A percentile compares a stretch with the other conserved stretches of the same genome.
Conservation (phyloP, 768 basidiomycete species). For the Boletus coccyginus region DNA sequence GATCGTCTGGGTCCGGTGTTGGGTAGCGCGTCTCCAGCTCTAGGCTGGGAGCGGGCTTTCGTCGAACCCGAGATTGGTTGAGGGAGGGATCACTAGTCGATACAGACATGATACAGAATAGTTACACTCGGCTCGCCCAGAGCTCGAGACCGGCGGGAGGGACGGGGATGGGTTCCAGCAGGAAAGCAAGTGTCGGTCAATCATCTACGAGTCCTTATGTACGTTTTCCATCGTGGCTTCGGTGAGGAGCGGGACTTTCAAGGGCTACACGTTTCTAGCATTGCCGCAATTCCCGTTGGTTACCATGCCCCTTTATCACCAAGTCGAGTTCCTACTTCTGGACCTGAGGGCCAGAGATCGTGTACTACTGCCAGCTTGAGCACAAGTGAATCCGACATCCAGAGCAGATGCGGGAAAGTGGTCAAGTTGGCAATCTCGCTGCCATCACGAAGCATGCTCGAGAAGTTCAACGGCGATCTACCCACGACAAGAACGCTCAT, state of each 20-base stretch:
- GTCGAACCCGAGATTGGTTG: conserved; percentile 31
- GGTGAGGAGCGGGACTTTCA: conserved; percentile 30
- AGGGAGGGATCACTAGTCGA: conserved; percentile 24
- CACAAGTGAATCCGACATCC: background rate
- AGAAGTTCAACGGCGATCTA: conserved; percentile 17
- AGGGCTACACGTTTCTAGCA: conserved; percentile 26
- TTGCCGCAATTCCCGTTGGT: conserved; percentile 33
- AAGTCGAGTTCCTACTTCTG: conserved; percentile 7
- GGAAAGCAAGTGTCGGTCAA: conserved; percentile 10
- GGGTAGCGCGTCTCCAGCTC: conserved; percentile 58
- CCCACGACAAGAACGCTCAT: conserved; percentile 7
- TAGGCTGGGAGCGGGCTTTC: conserved; percentile 58
- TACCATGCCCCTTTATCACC: conserved; percentile 29
- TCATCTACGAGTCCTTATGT: conserved; percentile 27
- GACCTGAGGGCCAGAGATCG: conserved; percentile 6
- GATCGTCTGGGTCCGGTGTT: conserved; percentile 63
- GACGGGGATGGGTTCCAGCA: conserved; percentile 15
- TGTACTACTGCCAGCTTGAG: background rate
- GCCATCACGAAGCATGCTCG: background rate
- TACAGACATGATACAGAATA: conserved; percentile 31
- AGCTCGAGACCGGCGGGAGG: conserved; percentile 13
- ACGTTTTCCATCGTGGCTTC: conserved; percentile 34
- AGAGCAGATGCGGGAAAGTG: background rate
- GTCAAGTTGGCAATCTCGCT: conserved; percentile 6
- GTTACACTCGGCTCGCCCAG: conserved; percentile 12